Base-by-base conservation (phyloP, 495 filamentous ascomycete genomes). In the Glonium stellatum region DNA sequence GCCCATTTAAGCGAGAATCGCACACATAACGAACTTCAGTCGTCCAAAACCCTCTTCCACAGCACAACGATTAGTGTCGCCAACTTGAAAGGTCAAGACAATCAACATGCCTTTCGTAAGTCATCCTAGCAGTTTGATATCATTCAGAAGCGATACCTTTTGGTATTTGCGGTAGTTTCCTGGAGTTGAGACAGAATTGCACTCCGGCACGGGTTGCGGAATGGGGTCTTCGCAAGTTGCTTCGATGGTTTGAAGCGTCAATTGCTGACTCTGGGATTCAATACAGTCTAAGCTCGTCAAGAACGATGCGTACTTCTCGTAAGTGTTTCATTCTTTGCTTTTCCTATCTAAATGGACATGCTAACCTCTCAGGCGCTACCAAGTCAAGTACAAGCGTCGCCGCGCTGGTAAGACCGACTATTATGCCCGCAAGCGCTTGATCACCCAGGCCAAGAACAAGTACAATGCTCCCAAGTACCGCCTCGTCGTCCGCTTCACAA, bases 381-480 rank as follows among this genome's bases (percentile, higher is more conserved):
- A 99, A 83, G 96, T 92, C 77, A 99, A 99, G 86, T 99, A 97
- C 88, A 92, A 89, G 80, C 90, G 93, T 76, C 87, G 93, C 75
- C 86, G 93, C 64, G 75, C 85, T 76, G 93, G 93, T 76, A 99
- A 97, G 88, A 99, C 93, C 79, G 93, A 99, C 76, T 99, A 99
- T 89, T 97, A 96, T 77, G 93, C 93, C 74, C 93, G 93, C 80
- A 96, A 97, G 87, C 88, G 93, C 72, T 82, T 99, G 78, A 95
- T 96, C 85, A 92, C 90, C 79, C 93, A 99, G 83, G 93, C 93
- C 78, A 99, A 97, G 90, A 97, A 97, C 89, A 97, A 97, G 85
- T 98, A 97, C 88, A 93, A 92, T 77, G 87, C 92, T 51, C 92
- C 93, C 76, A 99, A 99, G 83, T 97, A 99, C 86, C 88, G 93